phyloP scores from a whole-genome alignment of 2,329 filamentous ascomycete genomes.

The Ascochyta clinopodiicola region DNA sequence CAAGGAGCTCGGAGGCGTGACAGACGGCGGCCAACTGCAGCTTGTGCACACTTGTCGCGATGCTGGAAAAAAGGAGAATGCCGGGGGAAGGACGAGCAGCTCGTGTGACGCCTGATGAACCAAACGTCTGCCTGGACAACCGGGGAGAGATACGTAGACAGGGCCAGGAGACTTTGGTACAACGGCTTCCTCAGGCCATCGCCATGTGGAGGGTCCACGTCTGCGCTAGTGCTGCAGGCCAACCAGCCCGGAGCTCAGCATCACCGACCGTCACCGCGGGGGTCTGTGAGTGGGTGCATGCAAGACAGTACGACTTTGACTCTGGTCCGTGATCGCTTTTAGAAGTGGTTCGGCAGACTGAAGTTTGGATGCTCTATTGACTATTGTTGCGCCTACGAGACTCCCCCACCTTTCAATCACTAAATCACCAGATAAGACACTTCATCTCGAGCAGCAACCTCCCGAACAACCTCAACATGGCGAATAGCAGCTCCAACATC shows the following conservation, averaged over 20 bases:
- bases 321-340: not conserved
- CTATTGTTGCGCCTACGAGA: no score
- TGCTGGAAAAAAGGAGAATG: not conserved
- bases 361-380: no score
- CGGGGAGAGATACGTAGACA: not conserved
- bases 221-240: constrained; percentile 13
- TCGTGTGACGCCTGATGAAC: not conserved
- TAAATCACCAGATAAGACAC: no score
- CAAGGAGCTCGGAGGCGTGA: constrained; percentile 34
- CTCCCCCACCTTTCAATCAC: not conserved
- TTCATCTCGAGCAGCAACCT: no score
- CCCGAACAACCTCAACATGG: not conserved
- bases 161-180: constrained; percentile 4
- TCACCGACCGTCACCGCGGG: constrained; percentile 10
- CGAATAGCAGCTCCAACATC: constrained; percentile 34
- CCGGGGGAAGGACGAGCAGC: not conserved
- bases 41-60: constrained; percentile 13
- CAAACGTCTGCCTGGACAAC: not conserved
- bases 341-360: not conserved
- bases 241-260: not conserved
- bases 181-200: constrained; percentile 3
- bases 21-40: constrained; percentile 35
- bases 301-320: constrained; percentile 1
- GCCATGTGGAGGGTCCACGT: constrained; percentile 1
- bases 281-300: constrained; percentile 7